phyloP scores from a whole-genome alignment of 164 flowering plant genomes.

The Buxus sempervirens region DNA sequence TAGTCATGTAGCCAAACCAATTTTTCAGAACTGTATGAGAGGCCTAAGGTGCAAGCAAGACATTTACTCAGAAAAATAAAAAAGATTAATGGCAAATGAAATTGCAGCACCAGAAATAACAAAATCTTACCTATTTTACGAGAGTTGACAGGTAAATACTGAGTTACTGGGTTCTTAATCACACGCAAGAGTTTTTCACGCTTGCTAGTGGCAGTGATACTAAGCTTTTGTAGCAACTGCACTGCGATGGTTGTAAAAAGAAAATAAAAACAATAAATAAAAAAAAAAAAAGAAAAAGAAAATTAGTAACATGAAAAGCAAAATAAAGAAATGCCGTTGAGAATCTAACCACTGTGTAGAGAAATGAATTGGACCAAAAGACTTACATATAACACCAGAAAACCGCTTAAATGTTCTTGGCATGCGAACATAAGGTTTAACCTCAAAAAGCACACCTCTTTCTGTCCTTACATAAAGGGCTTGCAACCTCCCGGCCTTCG shows the following conservation, averaged over 20 bases:
- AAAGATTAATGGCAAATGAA: background rate
- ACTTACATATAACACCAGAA: slow-evolving; percentile 89
- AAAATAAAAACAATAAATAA: background rate
- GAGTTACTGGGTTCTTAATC: slow-evolving; percentile 85
- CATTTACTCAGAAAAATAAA: background rate
- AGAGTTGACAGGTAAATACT: slow-evolving; percentile 68
- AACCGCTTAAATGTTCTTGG: slow-evolving; percentile 92
- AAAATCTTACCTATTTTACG: slow-evolving; percentile 63
- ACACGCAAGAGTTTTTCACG: slow-evolving; percentile 80
- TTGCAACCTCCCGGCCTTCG: slow-evolving; percentile 71
- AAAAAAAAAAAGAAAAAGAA: background rate
- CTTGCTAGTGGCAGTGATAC: slow-evolving; percentile 60
- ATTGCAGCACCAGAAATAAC: background rate
- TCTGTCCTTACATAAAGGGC: slow-evolving; percentile 86
- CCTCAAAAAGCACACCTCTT: slow-evolving; percentile 80
- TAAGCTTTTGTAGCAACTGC: slow-evolving; percentile 75
- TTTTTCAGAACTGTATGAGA: slow-evolving; percentile 78
- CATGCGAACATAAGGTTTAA: slow-evolving; percentile 88
- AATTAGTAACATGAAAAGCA: background rate
- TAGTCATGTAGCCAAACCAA: slow-evolving; percentile 50
- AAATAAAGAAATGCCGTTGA: no score
- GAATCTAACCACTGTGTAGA: background rate
- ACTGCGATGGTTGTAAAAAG: slow-evolving; percentile 42
- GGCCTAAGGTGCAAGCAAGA: slow-evolving; percentile 42
- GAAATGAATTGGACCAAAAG: background rate